phyloP scores from a whole-genome alignment of 257 asterid species.

The Solanum sitiens region DNA sequence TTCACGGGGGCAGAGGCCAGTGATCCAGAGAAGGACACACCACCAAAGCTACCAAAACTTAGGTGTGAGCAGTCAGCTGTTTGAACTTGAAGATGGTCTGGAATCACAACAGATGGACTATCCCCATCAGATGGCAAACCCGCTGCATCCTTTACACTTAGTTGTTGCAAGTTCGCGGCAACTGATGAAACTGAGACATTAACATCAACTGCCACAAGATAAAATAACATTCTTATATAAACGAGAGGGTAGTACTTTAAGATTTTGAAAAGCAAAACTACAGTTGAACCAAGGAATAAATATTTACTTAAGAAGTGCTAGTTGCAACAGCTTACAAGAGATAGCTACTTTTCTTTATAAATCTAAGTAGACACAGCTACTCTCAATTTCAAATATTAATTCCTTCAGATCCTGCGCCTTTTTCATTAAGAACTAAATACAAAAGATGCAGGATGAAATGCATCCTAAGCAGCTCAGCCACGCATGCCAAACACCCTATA shows the following conservation, averaged over 20 bases:
- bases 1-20: slow-evolving; percentile 33
- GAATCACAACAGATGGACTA: slow-evolving; percentile 61
- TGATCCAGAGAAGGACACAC: slow-evolving; percentile 36
- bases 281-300: not conserved
- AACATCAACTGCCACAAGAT: slow-evolving; percentile 42
- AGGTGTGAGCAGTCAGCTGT: slow-evolving; percentile 73
- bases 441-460: not conserved
- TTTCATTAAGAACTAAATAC: not conserved
- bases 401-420: not conserved
- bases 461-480: not conserved
- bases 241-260: not conserved
- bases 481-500: not conserved
- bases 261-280: not conserved
- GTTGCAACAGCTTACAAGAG: not conserved
- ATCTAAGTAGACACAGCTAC: not conserved
- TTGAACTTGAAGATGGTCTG: slow-evolving; percentile 77
- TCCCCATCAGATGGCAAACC: slow-evolving; percentile 33
- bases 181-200: slow-evolving; percentile 38
- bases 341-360: not conserved
- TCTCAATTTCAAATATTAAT: not conserved
- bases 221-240: not conserved
- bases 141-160: slow-evolving; percentile 41
- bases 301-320: not conserved
- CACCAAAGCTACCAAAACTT: slow-evolving; percentile 81
- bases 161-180: slow-evolving; percentile 42